Percentiles rank a stretch among this genome's conserved stretches.
Evolutionary conservation across 208 protist genomes (phyloP).

Genomic region (Naegleria fowleri): DNA sequence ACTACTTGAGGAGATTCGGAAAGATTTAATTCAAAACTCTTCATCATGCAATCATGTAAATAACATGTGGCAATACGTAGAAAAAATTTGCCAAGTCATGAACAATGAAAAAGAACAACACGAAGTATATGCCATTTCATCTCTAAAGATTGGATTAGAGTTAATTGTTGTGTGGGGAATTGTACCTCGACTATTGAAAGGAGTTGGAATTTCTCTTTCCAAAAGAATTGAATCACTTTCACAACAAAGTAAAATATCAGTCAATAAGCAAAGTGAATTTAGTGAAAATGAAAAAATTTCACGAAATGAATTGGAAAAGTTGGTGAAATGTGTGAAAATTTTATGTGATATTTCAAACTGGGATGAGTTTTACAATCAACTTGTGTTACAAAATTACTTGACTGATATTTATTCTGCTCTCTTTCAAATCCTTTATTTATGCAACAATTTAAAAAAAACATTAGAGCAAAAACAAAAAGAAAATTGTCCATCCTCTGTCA

Average conservation of each 20-base stretch:
- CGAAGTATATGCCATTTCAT: not conserved
- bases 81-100: not conserved
- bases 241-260: not conserved
- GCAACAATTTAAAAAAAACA: not conserved
- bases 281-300: not conserved
- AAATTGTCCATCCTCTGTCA: not conserved
- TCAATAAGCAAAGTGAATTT: not conserved
- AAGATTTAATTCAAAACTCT: not conserved
- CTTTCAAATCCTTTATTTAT: not conserved
- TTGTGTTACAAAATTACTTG: constrained; percentile 9
- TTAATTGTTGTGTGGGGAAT: constrained; percentile 26
- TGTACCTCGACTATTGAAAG: constrained; percentile 6
- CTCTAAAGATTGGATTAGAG: not conserved
- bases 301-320: not conserved
- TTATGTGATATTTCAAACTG: not conserved
- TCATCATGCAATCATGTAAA: not conserved
- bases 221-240: not conserved
- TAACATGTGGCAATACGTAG: not conserved
- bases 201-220: not conserved
- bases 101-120: not conserved
- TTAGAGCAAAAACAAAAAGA: not conserved
- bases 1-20: not conserved
- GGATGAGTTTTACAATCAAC: not conserved
- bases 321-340: not conserved
- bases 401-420: not conserved